Evolutionary conservation across 1,284 basidiomycete genomes (phyloP), one percentile per base, ranked within the genome.

Genomic region (Meira miltonrushii): DNA sequence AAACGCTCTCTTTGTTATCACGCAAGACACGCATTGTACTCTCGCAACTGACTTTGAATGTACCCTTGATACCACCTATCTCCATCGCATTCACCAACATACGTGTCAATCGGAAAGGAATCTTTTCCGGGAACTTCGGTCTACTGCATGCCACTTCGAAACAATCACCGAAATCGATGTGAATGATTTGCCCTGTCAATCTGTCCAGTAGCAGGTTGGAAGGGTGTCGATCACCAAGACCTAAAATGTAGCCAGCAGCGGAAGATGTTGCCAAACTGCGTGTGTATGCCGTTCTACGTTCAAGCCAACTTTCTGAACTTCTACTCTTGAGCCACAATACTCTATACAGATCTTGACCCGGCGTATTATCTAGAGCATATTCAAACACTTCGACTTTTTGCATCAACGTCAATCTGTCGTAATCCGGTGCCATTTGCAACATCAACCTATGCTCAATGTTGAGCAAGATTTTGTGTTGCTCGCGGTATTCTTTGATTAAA

Each of bases 71-170:
- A 17, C 95, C 95, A 65, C 84, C 77, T 64, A 91, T 91, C 84
- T 99, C 95, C 95, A 99, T 98, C 2, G 95, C 95, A 78, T 96
- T 92, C 33, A 92, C 95, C 60, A 99, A 84, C 95, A 99, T 98
- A 67, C 95, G 84, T 11, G 95, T 99, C 65, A 99, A 83, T 50
- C 95, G 86, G 87, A 99, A 99, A 0, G 95, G 95, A 56, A 99
- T 92, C 79, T 90, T 95, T 81, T 99, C 95, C 0, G 95, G 95
- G 83, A 94, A 98, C 81, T 98, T 99, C 80, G 97, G 91, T 69
- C 93, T 79, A 66, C 69, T 78, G 68, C 77, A 79, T 0, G 80
- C 80, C 7, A 81, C 74, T 62, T 78, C 78, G 58, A 79, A 81
- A 67, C 80, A 81, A 66, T 81, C 80, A 43, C 80, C 83, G 72